Conservation (phyloP, 2,329 filamentous ascomycete species). For the Ambrosiella cleistominuta region DNA sequence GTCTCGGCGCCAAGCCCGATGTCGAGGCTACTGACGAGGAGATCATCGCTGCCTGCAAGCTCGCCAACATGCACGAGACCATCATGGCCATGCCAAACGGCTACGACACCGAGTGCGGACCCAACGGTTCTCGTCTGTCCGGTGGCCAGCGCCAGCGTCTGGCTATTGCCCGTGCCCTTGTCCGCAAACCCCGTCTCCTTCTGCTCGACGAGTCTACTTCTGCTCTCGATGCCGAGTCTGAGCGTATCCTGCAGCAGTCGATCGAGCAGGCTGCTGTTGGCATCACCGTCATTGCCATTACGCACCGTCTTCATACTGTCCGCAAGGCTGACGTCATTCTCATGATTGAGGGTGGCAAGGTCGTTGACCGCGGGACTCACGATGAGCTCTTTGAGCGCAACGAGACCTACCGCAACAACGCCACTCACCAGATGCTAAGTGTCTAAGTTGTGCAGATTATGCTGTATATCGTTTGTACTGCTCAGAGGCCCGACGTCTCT, state of each 20-base stretch:
- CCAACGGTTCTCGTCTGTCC: slow-evolving; percentile 56
- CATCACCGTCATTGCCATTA: slow-evolving; percentile 41
- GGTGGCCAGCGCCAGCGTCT: slow-evolving; percentile 67
- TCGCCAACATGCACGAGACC: slow-evolving; percentile 54
- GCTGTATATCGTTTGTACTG: not conserved
- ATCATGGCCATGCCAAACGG: slow-evolving; percentile 45
- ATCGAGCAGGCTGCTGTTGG: slow-evolving; percentile 38
- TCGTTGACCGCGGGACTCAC: slow-evolving; percentile 35
- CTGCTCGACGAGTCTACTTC: slow-evolving; percentile 72
- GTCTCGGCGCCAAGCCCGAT: slow-evolving; percentile 35
- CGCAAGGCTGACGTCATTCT: slow-evolving; percentile 40
- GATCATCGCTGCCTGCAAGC: slow-evolving; percentile 46
- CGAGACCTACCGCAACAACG: slow-evolving; percentile 35
- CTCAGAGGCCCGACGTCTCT: not conserved
- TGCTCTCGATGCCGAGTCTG: slow-evolving; percentile 55
- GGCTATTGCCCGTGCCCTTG: slow-evolving; percentile 58
- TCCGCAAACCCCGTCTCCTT: slow-evolving; percentile 53
- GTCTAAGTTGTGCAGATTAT: slow-evolving; percentile 7
- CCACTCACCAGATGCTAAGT: slow-evolving; percentile 31
- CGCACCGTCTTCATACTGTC: slow-evolving; percentile 39
- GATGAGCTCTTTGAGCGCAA: slow-evolving; percentile 35
- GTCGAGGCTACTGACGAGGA: slow-evolving; percentile 39
- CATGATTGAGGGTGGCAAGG: slow-evolving; percentile 34
- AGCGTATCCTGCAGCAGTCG: slow-evolving; percentile 46
- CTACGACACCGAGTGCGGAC: slow-evolving; percentile 49